phyloP scores from a whole-genome alignment of 129 eudicot species.

The Smallanthus sonchifolius region DNA sequence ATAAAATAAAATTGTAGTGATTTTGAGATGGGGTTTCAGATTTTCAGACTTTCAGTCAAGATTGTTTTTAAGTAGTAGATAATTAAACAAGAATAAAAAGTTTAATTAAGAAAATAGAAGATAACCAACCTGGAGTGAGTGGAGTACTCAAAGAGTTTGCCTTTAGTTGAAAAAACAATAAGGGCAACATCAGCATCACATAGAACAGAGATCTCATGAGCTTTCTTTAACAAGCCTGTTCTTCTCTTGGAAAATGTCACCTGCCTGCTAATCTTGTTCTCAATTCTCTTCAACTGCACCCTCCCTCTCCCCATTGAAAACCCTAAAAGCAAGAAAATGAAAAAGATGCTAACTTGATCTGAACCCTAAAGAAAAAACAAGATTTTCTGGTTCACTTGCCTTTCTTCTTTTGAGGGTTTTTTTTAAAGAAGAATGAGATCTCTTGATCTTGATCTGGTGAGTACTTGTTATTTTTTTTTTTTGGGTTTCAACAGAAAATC shows the following conservation, averaged over 20 bases:
- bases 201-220: conserved; percentile 84
- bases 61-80: not conserved
- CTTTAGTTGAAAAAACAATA: conserved; percentile 82
- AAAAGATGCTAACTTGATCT: conserved; percentile 3
- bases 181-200: conserved; percentile 91
- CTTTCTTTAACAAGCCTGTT: conserved; percentile 78
- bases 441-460: conserved; percentile 22
- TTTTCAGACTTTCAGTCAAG: not conserved
- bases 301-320: conserved; percentile 80
- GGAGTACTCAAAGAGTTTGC: conserved; percentile 80
- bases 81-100: not conserved
- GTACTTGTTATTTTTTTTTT: not conserved
- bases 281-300: conserved; percentile 82
- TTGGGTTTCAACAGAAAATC: conserved; percentile 25
- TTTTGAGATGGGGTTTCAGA: not conserved
- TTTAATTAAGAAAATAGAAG: not conserved
- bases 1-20: conserved; percentile 6
- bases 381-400: conserved; percentile 19
- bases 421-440: not conserved
- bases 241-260: conserved; percentile 88
- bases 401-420: not conserved
- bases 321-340: conserved; percentile 16
- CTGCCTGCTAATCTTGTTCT: conserved; percentile 89
- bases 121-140: conserved; percentile 61
- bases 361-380: conserved; percentile 13